These are phyloP conservation scores for Candida krabiensis DNA, from an alignment of 805 yeast species.

Conservation along the genomic window DNA sequence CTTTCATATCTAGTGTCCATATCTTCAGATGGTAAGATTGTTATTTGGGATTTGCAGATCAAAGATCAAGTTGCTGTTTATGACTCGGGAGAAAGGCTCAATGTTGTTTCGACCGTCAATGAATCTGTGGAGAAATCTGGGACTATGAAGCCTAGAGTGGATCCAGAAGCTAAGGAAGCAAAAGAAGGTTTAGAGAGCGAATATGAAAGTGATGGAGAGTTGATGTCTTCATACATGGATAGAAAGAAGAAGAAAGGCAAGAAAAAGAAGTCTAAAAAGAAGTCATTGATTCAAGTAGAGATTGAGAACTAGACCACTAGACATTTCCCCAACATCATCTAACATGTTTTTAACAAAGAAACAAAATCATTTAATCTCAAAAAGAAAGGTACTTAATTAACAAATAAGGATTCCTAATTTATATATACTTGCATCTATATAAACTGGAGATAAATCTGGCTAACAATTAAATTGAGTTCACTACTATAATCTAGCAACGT, in stretches of 20 bases:
- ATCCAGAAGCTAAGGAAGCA: slow-evolving; percentile 36
- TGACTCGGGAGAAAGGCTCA: slow-evolving; percentile 86
- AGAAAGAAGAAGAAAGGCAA: slow-evolving; percentile 41
- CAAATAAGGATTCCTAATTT: no score
- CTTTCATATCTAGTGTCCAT: slow-evolving; percentile 64
- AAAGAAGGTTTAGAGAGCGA: slow-evolving; percentile 60
- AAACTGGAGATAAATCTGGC: no score
- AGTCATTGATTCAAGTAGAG: slow-evolving; percentile 50
- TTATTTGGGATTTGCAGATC: slow-evolving; percentile 75
- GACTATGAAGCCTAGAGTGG: slow-evolving; percentile 53
- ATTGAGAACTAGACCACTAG: slow-evolving; percentile 39
- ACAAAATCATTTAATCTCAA: background rate
- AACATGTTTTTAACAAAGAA: background rate
- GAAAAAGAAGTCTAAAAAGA: slow-evolving; percentile 41
- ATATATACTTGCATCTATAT: no score
- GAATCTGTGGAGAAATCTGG: slow-evolving; percentile 75
- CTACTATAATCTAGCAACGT: slow-evolving; percentile 71
- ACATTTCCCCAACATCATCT: no score
- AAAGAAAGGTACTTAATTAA: slow-evolving; percentile 1
- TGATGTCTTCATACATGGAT: slow-evolving; percentile 55
- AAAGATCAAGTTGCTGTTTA: slow-evolving; percentile 88
- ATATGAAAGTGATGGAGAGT: slow-evolving; percentile 74
- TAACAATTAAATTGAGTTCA: no score
- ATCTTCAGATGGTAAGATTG: slow-evolving; percentile 91
- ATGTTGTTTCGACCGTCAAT: slow-evolving; percentile 75